phyloP scores from a whole-genome alignment of 2,329 filamentous ascomycete genomes.

The Diaporthe amygdali region DNA sequence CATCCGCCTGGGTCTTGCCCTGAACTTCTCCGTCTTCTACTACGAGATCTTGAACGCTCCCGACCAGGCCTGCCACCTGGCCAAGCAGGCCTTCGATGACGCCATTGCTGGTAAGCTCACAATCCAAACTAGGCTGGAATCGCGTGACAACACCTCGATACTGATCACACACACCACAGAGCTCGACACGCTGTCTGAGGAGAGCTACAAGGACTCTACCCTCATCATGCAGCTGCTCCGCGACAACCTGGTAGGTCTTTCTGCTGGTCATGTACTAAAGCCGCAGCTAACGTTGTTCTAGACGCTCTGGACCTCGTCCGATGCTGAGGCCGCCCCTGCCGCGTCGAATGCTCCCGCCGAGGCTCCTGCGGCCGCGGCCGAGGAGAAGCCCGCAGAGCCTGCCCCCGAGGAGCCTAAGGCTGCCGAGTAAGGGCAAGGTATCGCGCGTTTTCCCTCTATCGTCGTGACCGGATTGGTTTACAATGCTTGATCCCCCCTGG shows the following conservation, averaged over 20 bases:
- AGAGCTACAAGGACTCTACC: constrained; percentile 99
- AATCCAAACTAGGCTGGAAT: neutral
- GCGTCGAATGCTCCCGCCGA: constrained; percentile 49
- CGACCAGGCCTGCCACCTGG: constrained; percentile 96
- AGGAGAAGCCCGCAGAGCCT: constrained; percentile 60
- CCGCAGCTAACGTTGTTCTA: constrained; percentile 47
- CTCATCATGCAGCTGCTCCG: constrained; percentile 98
- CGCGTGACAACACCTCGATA: neutral
- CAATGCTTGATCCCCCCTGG: constrained; percentile 49
- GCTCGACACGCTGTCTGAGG: constrained; percentile 95
- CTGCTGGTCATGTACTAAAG: neutral
- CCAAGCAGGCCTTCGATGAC: constrained; percentile 95
- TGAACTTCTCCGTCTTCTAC: constrained; percentile 99
- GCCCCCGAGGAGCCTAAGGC: constrained; percentile 72
- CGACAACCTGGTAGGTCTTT: constrained; percentile 83
- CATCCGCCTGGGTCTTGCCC: constrained; percentile 87
- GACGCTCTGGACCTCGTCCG: constrained; percentile 99
- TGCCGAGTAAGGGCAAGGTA: constrained; percentile 58
- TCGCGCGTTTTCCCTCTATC: constrained; percentile 40
- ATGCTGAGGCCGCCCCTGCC: constrained; percentile 79
- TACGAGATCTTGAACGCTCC: constrained; percentile 99
- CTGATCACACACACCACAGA: constrained; percentile 55
- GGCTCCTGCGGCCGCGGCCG: constrained; percentile 52
- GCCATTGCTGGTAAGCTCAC: constrained; percentile 75
- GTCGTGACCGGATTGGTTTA: constrained; percentile 46